Percentiles rank a stretch among this genome's conserved stretches.
Evolutionary conservation across 2,329 filamentous ascomycete genomes (phyloP).

Genomic region (Botrytis deweyae): DNA sequence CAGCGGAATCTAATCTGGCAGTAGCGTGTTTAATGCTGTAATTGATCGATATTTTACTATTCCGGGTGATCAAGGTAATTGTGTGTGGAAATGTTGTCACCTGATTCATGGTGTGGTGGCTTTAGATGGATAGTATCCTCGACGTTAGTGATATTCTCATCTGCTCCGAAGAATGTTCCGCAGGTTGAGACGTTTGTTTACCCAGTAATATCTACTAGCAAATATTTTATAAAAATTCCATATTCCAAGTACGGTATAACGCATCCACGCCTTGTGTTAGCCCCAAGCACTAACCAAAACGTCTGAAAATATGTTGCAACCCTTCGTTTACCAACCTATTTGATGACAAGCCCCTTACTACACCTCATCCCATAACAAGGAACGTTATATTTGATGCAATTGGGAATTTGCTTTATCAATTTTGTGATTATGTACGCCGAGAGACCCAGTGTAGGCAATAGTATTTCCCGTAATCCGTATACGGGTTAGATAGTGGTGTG

Average conservation of each 20-base stretch:
- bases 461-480: too few relatives aligned
- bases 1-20: not conserved
- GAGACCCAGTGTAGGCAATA: too few relatives aligned
- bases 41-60: too few relatives aligned
- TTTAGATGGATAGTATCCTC: not conserved
- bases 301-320: not conserved
- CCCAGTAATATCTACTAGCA: not conserved
- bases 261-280: not conserved
- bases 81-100: not conserved
- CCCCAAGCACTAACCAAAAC: not conserved
- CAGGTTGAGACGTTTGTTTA: accelerated
- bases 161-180: not conserved
- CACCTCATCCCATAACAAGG: too few relatives aligned
- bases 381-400: too few relatives aligned
- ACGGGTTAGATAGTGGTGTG: too few relatives aligned
- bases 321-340: too few relatives aligned
- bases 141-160: not conserved
- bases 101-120: not conserved
- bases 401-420: accelerated
- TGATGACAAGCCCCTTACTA: too few relatives aligned
- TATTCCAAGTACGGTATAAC: not conserved
- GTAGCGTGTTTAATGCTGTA: not conserved
- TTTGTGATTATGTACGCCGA: too few relatives aligned
- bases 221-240: not conserved
- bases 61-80: accelerated